Percentiles rank a stretch among this genome's conserved stretches.
Conservation (phyloP, 306 rosid species). For the Comarum palustre region DNA sequence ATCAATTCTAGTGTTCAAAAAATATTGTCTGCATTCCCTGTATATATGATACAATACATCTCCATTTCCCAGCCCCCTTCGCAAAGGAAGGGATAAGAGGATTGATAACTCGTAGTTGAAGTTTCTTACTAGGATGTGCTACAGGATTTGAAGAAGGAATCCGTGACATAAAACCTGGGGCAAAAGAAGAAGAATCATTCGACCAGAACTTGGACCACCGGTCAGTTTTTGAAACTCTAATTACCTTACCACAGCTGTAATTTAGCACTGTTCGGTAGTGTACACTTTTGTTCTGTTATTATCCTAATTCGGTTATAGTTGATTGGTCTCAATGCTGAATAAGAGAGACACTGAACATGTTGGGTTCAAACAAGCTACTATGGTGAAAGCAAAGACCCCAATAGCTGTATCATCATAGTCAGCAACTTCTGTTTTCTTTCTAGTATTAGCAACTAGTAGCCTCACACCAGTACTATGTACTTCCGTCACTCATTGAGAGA, state of each 20-base stretch:
- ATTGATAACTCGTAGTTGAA: not conserved
- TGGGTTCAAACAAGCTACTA: not conserved
- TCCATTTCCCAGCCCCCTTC: conserved; percentile 2
- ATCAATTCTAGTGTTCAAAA: not conserved
- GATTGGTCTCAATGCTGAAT: not conserved
- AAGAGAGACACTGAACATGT: not conserved
- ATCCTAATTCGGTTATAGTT: not conserved
- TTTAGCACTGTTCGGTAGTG: not conserved
- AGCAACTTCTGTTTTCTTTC: not conserved
- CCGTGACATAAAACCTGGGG: conserved; percentile 92
- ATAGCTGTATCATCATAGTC: not conserved
- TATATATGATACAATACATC: not conserved
- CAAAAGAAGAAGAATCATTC: conserved; percentile 87
- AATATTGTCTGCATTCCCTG: conserved; percentile 11
- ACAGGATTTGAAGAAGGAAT: conserved; percentile 98
- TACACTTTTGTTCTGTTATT: not conserved
- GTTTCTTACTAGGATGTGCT: conserved; percentile 22
- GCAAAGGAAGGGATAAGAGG: conserved; percentile 7
- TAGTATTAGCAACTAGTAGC: not conserved
- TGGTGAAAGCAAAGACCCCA: not conserved
- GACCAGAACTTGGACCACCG: conserved; percentile 98
- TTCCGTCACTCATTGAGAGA: not conserved
- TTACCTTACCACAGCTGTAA: conserved; percentile 13
- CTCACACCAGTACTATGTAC: not conserved
- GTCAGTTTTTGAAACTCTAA: conserved; percentile 46